Evolutionary conservation across 2,329 filamentous ascomycete species (phyloP), one percentile per base, ranked within the genome.

Genomic region (Sclerotinia trifoliorum): DNA sequence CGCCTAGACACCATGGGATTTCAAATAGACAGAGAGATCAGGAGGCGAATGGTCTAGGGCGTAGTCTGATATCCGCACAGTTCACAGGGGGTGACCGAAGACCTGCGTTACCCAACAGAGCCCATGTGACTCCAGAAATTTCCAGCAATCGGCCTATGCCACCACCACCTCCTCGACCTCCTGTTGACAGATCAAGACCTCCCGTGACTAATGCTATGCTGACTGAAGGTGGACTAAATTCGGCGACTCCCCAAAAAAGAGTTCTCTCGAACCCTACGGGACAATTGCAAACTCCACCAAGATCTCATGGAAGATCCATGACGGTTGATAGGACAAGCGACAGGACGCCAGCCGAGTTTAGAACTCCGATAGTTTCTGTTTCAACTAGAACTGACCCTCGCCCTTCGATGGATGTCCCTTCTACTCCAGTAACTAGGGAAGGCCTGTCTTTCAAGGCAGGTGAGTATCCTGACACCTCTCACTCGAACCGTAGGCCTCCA

Each of bases 401-500:
- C 57, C 66, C 58, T 46, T 73, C 70, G 42, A 32, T 69, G 44
- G 72, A 73, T 54, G 46, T 68, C 8, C 68, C 65, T 29, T 39
- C 68, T 35, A 66, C 67, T 32, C 60, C 70, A 55, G 42, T 69
- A 35, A 63, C 51, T 1, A 73, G 71, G 57, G 72, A 75, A 44
- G 42, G 67, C 15, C 56, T 70, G 15, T 70, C 68, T n/a, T 65
- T 70, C 26, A 71, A 66, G 49, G 44, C 68, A 17, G 68, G 72
- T 11, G 86, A 91, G 62, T 97, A 92, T 77, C 95, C 95, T 0
- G 94, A 99, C 79, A 83, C 90, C 1, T 92, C 93, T 1, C 89
- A 90, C 72, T 87, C 92, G 2, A 99, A 97, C 76, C 88, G 95
- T 62, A 86, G 93, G 61, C 90, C 92, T 21, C 95, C 95, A 0